These are phyloP conservation scores for Neonectria magnoliae DNA, from an alignment of 2,329 filamentous ascomycete species.

Conservation along the genomic window DNA sequence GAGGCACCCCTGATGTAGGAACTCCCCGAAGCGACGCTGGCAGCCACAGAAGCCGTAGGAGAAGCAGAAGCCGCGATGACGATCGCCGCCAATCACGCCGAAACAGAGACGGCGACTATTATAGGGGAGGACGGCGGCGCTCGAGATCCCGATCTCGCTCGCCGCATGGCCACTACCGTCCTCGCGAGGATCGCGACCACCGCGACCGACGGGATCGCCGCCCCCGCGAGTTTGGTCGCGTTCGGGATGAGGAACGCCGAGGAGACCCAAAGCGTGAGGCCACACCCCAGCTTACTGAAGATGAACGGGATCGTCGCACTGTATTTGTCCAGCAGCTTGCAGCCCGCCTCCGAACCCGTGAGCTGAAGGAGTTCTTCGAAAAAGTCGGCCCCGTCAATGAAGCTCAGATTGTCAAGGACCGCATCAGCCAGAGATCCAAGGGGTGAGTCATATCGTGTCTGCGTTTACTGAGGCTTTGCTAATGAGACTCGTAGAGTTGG, in stretches of 20 bases:
- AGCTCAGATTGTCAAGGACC: conserved; percentile 97
- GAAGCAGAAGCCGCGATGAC: conserved; percentile 82
- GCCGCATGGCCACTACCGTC: conserved; percentile 68
- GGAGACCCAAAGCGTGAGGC: conserved; percentile 57
- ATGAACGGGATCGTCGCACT: conserved; percentile 95
- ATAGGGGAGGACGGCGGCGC: conserved; percentile 64
- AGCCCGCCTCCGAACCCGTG: conserved; percentile 88
- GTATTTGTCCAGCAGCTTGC: conserved; percentile 99
- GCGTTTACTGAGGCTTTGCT: conserved; percentile 1
- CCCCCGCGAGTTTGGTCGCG: conserved; percentile 63
- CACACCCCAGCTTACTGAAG: conserved; percentile 84
- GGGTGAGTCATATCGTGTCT: conserved; percentile 70
- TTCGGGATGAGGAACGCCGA: conserved; percentile 60
- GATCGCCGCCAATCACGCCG: conserved; percentile 78
- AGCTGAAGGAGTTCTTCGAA: conserved; percentile 95
- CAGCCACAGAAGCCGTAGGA: conserved; percentile 83
- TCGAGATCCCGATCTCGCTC: conserved; percentile 78
- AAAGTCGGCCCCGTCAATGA: conserved; percentile 95
- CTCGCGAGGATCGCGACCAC: conserved; percentile 62
- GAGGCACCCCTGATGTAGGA: conserved; percentile 66
- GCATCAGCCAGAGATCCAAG: conserved; percentile 96
- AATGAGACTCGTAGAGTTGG: conserved; percentile 77
- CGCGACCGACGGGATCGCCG: conserved; percentile 62
- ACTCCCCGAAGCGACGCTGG: conserved; percentile 80
- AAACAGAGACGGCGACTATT: conserved; percentile 79